Conservation (phyloP, 1,284 basidiomycete genomes). For the Ganoderma meredithae region DNA sequence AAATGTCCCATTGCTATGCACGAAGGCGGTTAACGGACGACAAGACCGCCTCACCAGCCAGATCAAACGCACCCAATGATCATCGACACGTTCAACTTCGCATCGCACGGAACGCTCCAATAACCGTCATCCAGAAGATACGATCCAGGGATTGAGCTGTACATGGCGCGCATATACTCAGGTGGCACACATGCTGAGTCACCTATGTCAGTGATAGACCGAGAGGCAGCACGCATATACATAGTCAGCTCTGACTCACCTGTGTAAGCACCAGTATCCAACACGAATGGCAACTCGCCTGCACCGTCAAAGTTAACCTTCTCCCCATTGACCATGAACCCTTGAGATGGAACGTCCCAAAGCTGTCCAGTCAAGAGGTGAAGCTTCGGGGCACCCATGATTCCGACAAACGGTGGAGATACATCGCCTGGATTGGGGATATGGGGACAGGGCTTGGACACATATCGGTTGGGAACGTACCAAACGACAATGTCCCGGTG, state of each 20-base stretch:
- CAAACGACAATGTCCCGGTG: slow-evolving; percentile 11
- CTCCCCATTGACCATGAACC: slow-evolving; percentile 15
- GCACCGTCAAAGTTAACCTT: background rate
- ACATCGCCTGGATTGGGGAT: background rate
- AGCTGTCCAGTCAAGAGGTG: slow-evolving; percentile 13
- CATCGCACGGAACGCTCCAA: slow-evolving; percentile 18
- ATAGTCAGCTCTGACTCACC: background rate
- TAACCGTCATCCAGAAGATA: slow-evolving; percentile 11
- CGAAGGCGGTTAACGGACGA: background rate
- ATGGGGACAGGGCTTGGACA: background rate
- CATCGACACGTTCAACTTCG: slow-evolving; percentile 20
- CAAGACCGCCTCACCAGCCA: background rate
- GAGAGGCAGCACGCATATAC: background rate
- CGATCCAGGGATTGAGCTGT: slow-evolving; percentile 9
- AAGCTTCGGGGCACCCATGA: slow-evolving; percentile 8
- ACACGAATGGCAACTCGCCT: slow-evolving; percentile 2
- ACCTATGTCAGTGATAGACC: background rate
- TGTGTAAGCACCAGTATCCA: slow-evolving; percentile 15
- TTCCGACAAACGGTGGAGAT: background rate
- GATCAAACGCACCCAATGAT: slow-evolving; percentile 12
- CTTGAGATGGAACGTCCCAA: slow-evolving; percentile 18
- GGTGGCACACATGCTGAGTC: slow-evolving; percentile 9
- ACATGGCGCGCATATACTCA: slow-evolving; percentile 17
- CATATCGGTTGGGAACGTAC: background rate
- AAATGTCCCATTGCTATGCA: background rate